phyloP scores from a whole-genome alignment of 2,329 filamentous ascomycete species.

The Stromatinia cepivora region DNA sequence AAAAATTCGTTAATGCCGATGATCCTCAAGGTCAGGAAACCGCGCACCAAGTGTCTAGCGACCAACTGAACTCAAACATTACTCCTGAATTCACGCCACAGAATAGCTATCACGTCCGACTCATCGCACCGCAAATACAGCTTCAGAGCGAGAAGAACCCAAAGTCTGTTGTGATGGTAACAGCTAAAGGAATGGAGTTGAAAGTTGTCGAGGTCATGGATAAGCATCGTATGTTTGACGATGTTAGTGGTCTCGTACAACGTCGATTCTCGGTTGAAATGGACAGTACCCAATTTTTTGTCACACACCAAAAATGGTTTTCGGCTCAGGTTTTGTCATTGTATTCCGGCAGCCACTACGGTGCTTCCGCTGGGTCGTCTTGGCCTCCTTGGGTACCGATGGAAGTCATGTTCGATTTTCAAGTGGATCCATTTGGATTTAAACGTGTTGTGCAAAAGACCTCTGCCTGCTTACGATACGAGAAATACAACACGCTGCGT shows the following conservation, averaged over 20 bases:
- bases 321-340: constrained; percentile 80
- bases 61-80: constrained; percentile 72
- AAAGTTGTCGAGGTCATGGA: constrained; percentile 99
- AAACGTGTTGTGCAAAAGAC: constrained; percentile 96
- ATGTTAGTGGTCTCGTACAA: constrained; percentile 92
- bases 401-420: constrained; percentile 97
- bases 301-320: constrained; percentile 91
- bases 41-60: constrained; percentile 48
- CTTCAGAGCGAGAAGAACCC: constrained; percentile 97
- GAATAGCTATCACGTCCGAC: constrained; percentile 89
- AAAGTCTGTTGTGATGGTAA: constrained; percentile 94
- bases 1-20: constrained; percentile 75
- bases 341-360: constrained; percentile 93
- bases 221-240: constrained; percentile 86
- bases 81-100: constrained; percentile 85
- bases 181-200: constrained; percentile 95
- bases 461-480: constrained; percentile 88
- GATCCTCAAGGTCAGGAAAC: constrained; percentile 46
- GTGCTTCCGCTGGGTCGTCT: constrained; percentile 75
- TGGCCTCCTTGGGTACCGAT: constrained; percentile 99
- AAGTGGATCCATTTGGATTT: constrained; percentile 94
- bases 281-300: constrained; percentile 98
- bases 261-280: constrained; percentile 91
- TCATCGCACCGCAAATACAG: constrained; percentile 97
- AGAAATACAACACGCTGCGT: constrained; percentile 97